These are phyloP conservation scores for Clonostachys chloroleuca DNA, from an alignment of 2,329 filamentous ascomycete genomes.

Conservation along the genomic window DNA sequence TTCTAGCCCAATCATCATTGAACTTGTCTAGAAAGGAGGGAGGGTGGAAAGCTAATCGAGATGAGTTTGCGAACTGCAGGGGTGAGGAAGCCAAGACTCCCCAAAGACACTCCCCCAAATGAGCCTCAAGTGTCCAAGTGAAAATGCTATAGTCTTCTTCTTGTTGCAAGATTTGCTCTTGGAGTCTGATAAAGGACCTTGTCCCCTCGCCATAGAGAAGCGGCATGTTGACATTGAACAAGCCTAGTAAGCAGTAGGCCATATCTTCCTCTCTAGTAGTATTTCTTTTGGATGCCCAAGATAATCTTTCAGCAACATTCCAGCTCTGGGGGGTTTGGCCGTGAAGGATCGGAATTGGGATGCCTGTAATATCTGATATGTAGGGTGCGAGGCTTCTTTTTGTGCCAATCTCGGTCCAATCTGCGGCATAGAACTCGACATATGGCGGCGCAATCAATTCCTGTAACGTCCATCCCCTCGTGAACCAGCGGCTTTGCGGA, in stretches of 20 bases:
- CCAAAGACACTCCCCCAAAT: not conserved
- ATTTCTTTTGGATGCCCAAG: slow-evolving; percentile 9
- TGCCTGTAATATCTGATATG: slow-evolving; percentile 3
- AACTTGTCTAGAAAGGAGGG: too few relatives aligned
- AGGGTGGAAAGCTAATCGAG: not conserved
- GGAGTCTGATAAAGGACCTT: slow-evolving; percentile 7
- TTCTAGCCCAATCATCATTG: too few relatives aligned
- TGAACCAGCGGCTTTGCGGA: slow-evolving; percentile 1
- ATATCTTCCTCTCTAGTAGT: slow-evolving; percentile 10
- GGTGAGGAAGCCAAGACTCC: not conserved
- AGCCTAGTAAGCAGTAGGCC: slow-evolving; percentile 12
- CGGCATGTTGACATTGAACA: slow-evolving; percentile 13
- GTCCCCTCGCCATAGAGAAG: slow-evolving; percentile 11
- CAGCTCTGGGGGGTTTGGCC: not conserved
- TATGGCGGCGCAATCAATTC: slow-evolving; percentile 6
- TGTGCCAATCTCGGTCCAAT: slow-evolving; percentile 12
- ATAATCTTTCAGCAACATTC: slow-evolving; percentile 1
- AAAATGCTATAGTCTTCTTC: slow-evolving; percentile 6
- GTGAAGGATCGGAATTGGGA: not conserved
- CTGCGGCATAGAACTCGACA: slow-evolving; percentile 7
- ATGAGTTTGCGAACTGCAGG: not conserved
- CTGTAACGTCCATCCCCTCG: slow-evolving; percentile 8
- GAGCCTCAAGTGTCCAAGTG: not conserved
- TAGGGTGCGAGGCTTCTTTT: not conserved
- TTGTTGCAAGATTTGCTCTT: slow-evolving; percentile 8